A percentile compares a stretch with the other conserved stretches of the same genome.
phyloP scores from a whole-genome alignment of 2,329 filamentous ascomycete species.

The Diaporthe ampelina region DNA sequence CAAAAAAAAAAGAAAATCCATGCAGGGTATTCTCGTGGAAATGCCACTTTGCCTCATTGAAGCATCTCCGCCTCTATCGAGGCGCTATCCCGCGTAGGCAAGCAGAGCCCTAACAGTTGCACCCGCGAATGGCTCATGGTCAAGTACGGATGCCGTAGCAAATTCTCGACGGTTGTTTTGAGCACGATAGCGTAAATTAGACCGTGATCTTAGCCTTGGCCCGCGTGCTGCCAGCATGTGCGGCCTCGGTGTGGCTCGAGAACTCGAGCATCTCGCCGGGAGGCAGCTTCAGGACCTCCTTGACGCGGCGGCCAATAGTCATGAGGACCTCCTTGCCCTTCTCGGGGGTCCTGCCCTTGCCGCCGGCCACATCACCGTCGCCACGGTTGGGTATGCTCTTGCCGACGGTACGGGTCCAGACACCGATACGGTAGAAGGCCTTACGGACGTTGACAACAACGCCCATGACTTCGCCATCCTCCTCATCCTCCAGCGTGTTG shows the following conservation, averaged over 20 bases:
- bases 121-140: conserved; percentile 1
- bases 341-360: conserved; percentile 82
- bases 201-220: conserved; percentile 95
- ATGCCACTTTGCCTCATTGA: conserved; percentile 26
- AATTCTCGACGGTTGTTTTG: conserved; percentile 8
- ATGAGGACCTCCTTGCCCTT: conserved; percentile 89
- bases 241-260: conserved; percentile 95
- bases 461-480: conserved; percentile 98
- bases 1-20: conserved; percentile 22
- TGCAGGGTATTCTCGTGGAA: conserved; percentile 37
- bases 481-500: conserved; percentile 95
- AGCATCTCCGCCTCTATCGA: conserved; percentile 1
- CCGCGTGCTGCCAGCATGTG: conserved; percentile 91
- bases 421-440: conserved; percentile 96
- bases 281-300: conserved; percentile 88
- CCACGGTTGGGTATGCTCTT: conserved; percentile 84
- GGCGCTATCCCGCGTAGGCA: conserved; percentile 1
- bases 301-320: conserved; percentile 91
- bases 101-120: background rate
- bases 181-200: conserved; percentile 59
- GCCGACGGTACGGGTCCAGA: conserved; percentile 96
- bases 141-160: conserved; percentile 16
- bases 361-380: conserved; percentile 78
- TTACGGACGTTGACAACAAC: conserved; percentile 99
- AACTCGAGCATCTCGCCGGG: conserved; percentile 88